phyloP scores from a whole-genome alignment of 495 filamentous ascomycete species.

The Hypomontagnella monticulosa region DNA sequence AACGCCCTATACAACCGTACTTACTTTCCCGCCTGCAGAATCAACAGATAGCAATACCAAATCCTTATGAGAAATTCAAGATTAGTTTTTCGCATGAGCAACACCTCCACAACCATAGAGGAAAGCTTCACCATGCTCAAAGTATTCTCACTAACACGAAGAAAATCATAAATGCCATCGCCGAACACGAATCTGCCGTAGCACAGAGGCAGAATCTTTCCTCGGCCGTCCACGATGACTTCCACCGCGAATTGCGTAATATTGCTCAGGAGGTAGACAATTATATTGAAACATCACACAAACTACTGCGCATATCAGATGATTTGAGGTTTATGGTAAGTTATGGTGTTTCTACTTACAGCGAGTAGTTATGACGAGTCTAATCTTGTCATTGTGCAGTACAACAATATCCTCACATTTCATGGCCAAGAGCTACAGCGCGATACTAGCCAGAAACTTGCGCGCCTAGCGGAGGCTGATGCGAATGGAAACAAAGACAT shows the following conservation, averaged over 20 bases:
- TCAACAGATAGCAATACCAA: conserved; percentile 19
- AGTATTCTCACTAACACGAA: conserved; percentile 9
- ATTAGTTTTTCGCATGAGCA: conserved; percentile 6
- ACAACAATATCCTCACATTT: conserved; percentile 8
- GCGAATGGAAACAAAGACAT: conserved; percentile 7
- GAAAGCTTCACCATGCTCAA: conserved; percentile 3
- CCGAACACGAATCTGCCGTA: conserved; percentile 6
- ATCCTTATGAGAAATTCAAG: conserved; percentile 12
- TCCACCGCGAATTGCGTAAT: conserved; percentile 7
- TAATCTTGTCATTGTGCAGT: background rate
- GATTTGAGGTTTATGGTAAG: conserved; percentile 10
- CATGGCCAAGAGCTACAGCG: conserved; percentile 2
- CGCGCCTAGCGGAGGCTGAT: background rate
- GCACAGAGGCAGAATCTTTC: background rate
- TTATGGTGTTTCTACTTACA: background rate
- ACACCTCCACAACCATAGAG: background rate
- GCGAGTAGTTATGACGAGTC: conserved; percentile 1
- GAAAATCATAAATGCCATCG: conserved; percentile 1
- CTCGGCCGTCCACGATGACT: background rate
- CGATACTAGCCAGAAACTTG: background rate
- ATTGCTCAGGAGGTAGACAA: conserved; percentile 1
- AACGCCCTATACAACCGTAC: background rate
- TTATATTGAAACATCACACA: conserved; percentile 11
- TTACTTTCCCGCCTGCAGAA: background rate
- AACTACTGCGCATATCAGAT: conserved; percentile 6